Conservation (phyloP, 306 rosid species). For the Coriaria nepalensis region DNA sequence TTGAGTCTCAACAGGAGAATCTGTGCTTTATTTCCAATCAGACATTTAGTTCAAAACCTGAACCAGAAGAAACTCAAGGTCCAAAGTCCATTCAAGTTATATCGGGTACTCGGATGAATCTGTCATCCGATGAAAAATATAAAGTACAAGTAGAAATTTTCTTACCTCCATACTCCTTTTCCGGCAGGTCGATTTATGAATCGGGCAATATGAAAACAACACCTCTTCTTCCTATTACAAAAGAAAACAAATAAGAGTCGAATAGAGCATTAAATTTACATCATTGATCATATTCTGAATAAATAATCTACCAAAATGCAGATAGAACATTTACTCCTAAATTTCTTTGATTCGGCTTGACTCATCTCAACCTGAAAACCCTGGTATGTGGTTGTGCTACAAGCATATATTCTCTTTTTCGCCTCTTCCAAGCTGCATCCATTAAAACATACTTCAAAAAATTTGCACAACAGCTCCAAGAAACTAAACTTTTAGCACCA, state of each 20-base stretch:
- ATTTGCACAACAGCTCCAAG: too few species aligned
- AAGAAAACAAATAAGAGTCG: slow-evolving; percentile 1
- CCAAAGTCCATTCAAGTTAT: too few species aligned
- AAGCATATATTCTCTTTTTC: slow-evolving; percentile 69
- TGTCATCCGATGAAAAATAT: too few species aligned
- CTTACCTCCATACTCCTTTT: slow-evolving; percentile 87
- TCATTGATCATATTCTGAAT: not conserved
- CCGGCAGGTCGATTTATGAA: slow-evolving; percentile 60
- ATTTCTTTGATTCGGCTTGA: slow-evolving; percentile 71
- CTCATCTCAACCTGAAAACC: slow-evolving; percentile 80
- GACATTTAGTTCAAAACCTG: too few species aligned
- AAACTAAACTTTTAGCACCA: not conserved
- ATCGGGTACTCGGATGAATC: too few species aligned
- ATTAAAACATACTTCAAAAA: slow-evolving; percentile 1
- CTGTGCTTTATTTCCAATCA: too few species aligned
- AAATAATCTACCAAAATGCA: too few species aligned
- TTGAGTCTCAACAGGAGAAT: too few species aligned
- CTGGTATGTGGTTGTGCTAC: slow-evolving; percentile 67
- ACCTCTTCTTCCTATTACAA: slow-evolving; percentile 45
- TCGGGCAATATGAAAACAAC: slow-evolving; percentile 74
- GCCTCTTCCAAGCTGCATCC: slow-evolving; percentile 71
- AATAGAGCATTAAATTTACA: slow-evolving; percentile 1
- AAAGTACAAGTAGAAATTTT: too few species aligned
- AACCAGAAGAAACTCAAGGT: too few species aligned
- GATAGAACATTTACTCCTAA: slow-evolving; percentile 46